Evolutionary conservation across 768 basidiomycete genomes (phyloP), one percentile per base, ranked within the genome.

Genomic region (Tulasnella sp.): DNA sequence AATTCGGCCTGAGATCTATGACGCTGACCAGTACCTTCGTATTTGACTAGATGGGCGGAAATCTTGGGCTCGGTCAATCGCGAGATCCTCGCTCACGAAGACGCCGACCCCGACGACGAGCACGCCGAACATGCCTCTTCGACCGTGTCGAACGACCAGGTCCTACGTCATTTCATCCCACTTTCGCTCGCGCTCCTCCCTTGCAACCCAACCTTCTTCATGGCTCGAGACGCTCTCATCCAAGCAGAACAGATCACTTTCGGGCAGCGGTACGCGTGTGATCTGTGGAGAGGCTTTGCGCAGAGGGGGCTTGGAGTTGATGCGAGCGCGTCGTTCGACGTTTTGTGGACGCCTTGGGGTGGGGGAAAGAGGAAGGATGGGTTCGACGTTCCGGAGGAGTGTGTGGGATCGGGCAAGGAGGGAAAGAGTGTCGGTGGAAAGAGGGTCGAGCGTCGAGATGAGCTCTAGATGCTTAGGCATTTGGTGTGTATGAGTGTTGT

Each of bases 191-290:
- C 47, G 2, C 47, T 52, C 2, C 8, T 52, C 11, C 47, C 47
- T 19, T 52, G 47, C 17, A 52, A 52, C 9, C 40, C 34, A 64
- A 75, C 76, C 9, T 95, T 96, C 88, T 91, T 94, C 77, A 88
- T 94, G 71, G 91, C 94, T 17, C 88, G 94, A 73, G 89, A 90
- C 79, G 91, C 94, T 14, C 94, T 96, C 79, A 87, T 96, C 75
- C 88, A 93, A 75, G 94, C 96, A 19, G 96, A 97, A 79, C 83
- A 92, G 78, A 81, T 91, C 44, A 84, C 96, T 72, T 97, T 95
- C 2, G 92, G 89, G 16, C 95, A 95, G 2, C 92, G 94, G 86
- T 98, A 98, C 84, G 83, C 84, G 76, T 98, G 96, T 79, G 83
- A 83, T 14, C 80, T 98, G 75, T 97, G 94, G 94, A 81, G 84